These are phyloP conservation scores for Penium margaritaceum DNA, from an alignment of 139 green algal genomes.

Conservation along the genomic window DNA sequence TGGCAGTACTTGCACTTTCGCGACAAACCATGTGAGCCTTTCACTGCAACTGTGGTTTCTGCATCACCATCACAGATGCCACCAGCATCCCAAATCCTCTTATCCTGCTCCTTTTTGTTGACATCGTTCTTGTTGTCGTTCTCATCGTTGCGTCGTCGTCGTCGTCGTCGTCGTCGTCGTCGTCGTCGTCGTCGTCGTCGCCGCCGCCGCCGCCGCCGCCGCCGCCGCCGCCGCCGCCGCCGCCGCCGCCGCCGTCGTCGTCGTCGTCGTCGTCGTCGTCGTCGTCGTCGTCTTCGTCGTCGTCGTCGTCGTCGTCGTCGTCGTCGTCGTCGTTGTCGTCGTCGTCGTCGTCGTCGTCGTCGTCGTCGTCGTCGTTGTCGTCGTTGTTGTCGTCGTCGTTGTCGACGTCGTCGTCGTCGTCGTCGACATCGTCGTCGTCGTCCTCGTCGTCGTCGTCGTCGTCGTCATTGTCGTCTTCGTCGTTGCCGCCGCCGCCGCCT, in stretches of 20 bases:
- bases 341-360: too few relatives aligned
- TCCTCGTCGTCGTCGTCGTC: too few relatives aligned
- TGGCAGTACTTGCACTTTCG: too few relatives aligned
- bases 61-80: not conserved
- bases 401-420: too few relatives aligned
- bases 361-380: too few relatives aligned
- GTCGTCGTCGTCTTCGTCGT: not conserved
- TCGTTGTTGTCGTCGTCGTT: too few relatives aligned
- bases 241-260: not conserved
- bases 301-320: not conserved
- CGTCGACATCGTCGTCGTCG: too few relatives aligned
- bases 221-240: not conserved
- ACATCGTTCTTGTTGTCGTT: not conserved
- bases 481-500: too few relatives aligned
- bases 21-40: too few relatives aligned
- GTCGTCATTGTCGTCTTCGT: too few relatives aligned
- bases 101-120: too few relatives aligned
- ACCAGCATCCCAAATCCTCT: not conserved
- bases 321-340: too few relatives aligned
- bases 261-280: not conserved
- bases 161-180: not conserved
- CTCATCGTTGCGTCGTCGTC: not conserved
- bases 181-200: not conserved
- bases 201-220: not conserved
- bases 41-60: conserved; percentile 1